Evolutionary conservation across 768 basidiomycete genomes (phyloP).

Genomic region (Russula olivacea): DNA sequence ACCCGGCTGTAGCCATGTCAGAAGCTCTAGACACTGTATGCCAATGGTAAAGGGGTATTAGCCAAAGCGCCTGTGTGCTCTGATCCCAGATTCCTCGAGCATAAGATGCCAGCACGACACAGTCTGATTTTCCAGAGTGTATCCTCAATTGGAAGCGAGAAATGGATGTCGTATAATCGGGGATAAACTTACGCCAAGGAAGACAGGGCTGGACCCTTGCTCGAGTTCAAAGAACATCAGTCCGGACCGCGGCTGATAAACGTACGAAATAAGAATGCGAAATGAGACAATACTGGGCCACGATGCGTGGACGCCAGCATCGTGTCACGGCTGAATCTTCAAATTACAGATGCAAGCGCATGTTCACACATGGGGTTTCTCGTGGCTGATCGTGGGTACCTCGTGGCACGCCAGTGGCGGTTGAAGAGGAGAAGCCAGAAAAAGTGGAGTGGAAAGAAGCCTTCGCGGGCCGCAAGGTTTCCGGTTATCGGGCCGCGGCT

Average conservation of each 20-base stretch:
- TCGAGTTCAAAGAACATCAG: background rate
- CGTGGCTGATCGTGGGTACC: background rate
- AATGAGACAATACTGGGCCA: background rate
- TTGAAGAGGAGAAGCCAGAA: background rate
- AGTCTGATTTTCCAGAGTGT: background rate
- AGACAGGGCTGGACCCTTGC: background rate
- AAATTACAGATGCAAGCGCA: background rate
- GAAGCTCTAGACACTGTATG: background rate
- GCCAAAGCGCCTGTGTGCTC: background rate
- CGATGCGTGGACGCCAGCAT: background rate
- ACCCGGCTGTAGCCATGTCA: background rate
- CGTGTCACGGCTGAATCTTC: background rate
- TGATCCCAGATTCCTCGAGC: constrained; percentile 27
- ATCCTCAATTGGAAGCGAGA: background rate
- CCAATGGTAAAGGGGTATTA: background rate
- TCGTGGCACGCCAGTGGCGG: background rate
- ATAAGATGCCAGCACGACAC: constrained; percentile 27
- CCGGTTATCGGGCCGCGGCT: background rate
- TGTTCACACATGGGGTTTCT: background rate
- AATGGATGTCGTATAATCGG: background rate
- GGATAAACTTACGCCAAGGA: background rate
- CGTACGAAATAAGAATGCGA: too few species aligned
- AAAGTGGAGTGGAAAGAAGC: too few species aligned
- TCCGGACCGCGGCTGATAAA: too few species aligned
- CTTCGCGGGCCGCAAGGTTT: background rate